Conservation (phyloP, 2,329 filamentous ascomycete genomes). For the Aspergillus spinulosporus region DNA sequence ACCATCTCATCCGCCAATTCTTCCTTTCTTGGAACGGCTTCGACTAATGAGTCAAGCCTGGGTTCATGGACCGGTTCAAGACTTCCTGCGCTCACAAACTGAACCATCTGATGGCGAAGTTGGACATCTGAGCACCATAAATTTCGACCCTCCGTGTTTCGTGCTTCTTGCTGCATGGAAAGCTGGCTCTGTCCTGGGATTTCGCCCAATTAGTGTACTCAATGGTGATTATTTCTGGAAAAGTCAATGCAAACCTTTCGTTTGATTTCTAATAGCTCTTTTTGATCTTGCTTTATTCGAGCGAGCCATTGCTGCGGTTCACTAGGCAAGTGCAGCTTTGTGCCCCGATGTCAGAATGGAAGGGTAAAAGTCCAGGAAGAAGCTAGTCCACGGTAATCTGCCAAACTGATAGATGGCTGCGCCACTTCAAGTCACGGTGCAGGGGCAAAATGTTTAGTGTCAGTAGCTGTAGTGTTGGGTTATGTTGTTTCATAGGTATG, state of each 20-base stretch:
- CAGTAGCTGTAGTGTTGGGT: too few species aligned
- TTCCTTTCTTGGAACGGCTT: neutral
- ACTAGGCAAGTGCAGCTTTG: neutral
- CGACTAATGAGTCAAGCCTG: slow-evolving; percentile 5
- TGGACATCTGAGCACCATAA: slow-evolving; percentile 50
- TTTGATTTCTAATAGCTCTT: slow-evolving; percentile 10
- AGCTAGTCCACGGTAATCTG: too few species aligned
- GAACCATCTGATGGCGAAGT: slow-evolving; percentile 57
- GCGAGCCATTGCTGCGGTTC: slow-evolving; percentile 20
- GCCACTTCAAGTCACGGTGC: too few species aligned
- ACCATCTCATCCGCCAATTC: too few species aligned
- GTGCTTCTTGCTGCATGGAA: slow-evolving; percentile 60
- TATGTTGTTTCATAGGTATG: too few species aligned
- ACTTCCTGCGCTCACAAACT: slow-evolving; percentile 62
- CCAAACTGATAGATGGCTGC: too few species aligned
- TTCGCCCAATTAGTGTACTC: slow-evolving; percentile 15
- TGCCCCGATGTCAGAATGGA: neutral
- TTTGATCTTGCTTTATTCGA: slow-evolving; percentile 20
- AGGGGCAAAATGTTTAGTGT: too few species aligned
- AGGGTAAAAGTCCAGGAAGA: too few species aligned
- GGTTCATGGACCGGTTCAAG: slow-evolving; percentile 38
- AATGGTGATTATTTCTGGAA: neutral
- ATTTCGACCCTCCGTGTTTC: slow-evolving; percentile 55
- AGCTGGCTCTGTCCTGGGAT: slow-evolving; percentile 25
- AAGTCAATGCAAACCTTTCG: neutral